These are phyloP conservation scores for Agaricales sp. DNA, from an alignment of 1,284 basidiomycete genomes.

Conservation along the genomic window DNA sequence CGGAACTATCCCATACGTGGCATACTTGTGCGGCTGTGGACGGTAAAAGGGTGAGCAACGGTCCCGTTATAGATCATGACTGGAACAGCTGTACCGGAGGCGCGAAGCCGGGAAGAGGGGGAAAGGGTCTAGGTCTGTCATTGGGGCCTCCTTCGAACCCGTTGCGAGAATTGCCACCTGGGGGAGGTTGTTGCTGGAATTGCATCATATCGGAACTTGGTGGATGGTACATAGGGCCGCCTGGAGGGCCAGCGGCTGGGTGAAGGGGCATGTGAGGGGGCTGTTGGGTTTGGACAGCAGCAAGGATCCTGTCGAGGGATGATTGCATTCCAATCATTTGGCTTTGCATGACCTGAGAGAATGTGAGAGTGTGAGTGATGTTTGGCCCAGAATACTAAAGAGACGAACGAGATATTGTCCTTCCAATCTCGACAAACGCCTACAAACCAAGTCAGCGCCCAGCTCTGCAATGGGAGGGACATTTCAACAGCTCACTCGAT, in stretches of 20 bases:
- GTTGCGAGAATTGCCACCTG: conserved; percentile 19
- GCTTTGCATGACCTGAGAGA: conserved; percentile 68
- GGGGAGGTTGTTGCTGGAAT: conserved; percentile 8
- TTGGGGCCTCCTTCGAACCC: conserved; percentile 26
- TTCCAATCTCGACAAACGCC: conserved; percentile 72
- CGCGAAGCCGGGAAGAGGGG: conserved; percentile 81
- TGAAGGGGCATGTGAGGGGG: conserved; percentile 21
- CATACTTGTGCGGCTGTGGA: conserved; percentile 74
- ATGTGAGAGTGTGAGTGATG: conserved; percentile 6
- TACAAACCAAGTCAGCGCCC: conserved; percentile 19
- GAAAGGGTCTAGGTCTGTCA: conserved; percentile 41
- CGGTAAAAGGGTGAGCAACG: conserved; percentile 12
- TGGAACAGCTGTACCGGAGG: conserved; percentile 53
- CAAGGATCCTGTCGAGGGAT: conserved; percentile 69
- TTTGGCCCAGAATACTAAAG: conserved; percentile 7
- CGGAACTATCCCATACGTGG: conserved; percentile 81
- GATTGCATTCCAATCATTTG: conserved; percentile 89
- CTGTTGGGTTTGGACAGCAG: conserved; percentile 47
- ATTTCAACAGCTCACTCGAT: conserved; percentile 60
- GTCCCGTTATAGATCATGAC: too few relatives aligned
- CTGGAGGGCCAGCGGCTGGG: conserved; percentile 13
- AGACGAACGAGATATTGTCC: conserved; percentile 66
- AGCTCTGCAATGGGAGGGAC: conserved; percentile 12
- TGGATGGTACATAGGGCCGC: conserved; percentile 13
- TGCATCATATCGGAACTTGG: conserved; percentile 13